phyloP scores from a whole-genome alignment of 2,329 filamentous ascomycete species.

The Claviceps lovelessii region DNA sequence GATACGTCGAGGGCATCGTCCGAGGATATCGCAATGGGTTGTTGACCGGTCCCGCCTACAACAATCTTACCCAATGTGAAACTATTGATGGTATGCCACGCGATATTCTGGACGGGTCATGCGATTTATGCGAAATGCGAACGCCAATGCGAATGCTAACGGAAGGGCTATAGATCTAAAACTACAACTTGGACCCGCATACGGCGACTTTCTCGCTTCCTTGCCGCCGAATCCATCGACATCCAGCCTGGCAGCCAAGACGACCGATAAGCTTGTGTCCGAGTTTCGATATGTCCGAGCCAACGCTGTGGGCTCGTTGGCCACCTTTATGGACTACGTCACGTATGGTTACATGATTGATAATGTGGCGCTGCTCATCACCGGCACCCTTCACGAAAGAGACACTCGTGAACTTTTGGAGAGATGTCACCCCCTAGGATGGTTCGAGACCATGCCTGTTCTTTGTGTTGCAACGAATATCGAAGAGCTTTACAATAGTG shows the following conservation, averaged over 20 bases:
- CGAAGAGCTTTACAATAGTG: slow-evolving; percentile 96
- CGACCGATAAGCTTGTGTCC: slow-evolving; percentile 93
- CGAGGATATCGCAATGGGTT: slow-evolving; percentile 92
- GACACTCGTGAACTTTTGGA: slow-evolving; percentile 92
- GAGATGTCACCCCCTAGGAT: slow-evolving; percentile 89
- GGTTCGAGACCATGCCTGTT: slow-evolving; percentile 98
- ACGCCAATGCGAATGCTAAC: not conserved
- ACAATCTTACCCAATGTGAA: slow-evolving; percentile 94
- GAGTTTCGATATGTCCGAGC: slow-evolving; percentile 95
- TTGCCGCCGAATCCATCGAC: slow-evolving; percentile 95
- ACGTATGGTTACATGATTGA: slow-evolving; percentile 99
- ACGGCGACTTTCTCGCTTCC: slow-evolving; percentile 89
- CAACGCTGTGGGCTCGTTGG: slow-evolving; percentile 79
- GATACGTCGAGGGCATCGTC: slow-evolving; percentile 94
- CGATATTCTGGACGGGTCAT: not conserved
- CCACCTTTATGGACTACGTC: slow-evolving; percentile 94
- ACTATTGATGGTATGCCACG: slow-evolving; percentile 64
- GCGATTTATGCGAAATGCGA: not conserved
- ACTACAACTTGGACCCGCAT: slow-evolving; percentile 88
- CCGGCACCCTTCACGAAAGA: slow-evolving; percentile 90
- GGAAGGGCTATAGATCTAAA: slow-evolving; percentile 61
- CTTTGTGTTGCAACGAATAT: slow-evolving; percentile 97
- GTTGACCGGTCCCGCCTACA: slow-evolving; percentile 79
- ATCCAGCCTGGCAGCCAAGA: slow-evolving; percentile 83
- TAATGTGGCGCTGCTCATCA: slow-evolving; percentile 95